A percentile compares a stretch with the other conserved stretches of the same genome.
These are phyloP conservation scores for Malus sylvestris DNA, from an alignment of 306 rosid species.

Conservation along the genomic window DNA sequence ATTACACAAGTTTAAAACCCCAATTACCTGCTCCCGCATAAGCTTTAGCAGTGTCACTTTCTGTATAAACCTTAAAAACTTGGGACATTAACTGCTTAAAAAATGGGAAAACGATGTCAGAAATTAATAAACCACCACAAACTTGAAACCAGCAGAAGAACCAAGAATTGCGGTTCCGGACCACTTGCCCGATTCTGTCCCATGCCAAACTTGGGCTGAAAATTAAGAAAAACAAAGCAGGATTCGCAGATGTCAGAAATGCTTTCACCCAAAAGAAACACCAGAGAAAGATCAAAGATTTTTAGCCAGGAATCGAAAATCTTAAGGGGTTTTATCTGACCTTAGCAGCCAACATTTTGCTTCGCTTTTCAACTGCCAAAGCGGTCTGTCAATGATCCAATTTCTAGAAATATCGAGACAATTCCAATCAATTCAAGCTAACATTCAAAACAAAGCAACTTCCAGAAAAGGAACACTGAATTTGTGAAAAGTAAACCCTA, in stretches of 20 bases:
- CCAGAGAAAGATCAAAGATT: not conserved
- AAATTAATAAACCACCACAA: not conserved
- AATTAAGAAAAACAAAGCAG: constrained; percentile 12
- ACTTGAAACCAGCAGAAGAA: not conserved
- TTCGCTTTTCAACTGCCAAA: not conserved
- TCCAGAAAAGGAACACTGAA: not conserved
- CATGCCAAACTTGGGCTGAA: constrained; percentile 38
- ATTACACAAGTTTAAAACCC: not conserved
- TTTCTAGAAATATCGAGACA: not conserved
- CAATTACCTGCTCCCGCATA: constrained; percentile 35
- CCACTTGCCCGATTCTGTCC: constrained; percentile 31
- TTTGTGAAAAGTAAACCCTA: not conserved
- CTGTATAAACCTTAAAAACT: no score
- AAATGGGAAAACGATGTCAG: not conserved
- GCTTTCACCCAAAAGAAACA: not conserved
- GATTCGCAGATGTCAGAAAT: not conserved
- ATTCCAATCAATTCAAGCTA: not conserved
- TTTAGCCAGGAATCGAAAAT: not conserved
- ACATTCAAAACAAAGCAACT: not conserved
- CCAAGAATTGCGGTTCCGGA: not conserved
- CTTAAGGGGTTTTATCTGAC: not conserved
- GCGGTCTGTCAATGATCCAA: not conserved
- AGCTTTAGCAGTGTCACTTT: constrained; percentile 10
- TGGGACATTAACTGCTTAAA: no score
- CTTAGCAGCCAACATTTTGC: constrained; percentile 26